Percentiles rank a stretch among this genome's conserved stretches.
Conservation (phyloP, 768 basidiomycete species). For the Naganishia randhawae region DNA sequence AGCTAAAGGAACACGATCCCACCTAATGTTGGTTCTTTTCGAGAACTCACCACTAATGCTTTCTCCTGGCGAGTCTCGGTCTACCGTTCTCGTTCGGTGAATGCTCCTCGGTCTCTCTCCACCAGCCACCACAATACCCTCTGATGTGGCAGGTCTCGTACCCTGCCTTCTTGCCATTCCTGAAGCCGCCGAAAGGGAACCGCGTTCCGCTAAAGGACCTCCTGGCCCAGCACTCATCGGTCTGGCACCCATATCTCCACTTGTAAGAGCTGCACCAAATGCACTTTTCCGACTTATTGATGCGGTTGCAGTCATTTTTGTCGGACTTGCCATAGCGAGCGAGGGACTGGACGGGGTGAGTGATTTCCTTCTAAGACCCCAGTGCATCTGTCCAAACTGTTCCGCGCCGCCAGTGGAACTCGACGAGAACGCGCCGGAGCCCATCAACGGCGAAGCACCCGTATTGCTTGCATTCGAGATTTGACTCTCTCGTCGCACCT, state of each 20-base stretch:
- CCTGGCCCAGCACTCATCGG: neutral
- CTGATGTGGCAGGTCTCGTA: conserved; percentile 5
- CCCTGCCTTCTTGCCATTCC: neutral
- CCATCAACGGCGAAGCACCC: neutral
- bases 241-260: neutral
- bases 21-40: neutral
- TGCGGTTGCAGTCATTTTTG: conserved; percentile 27
- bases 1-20: neutral
- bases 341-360: conserved; percentile 41
- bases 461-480: neutral
- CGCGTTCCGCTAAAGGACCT: neutral
- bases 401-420: neutral
- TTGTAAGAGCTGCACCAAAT: conserved; percentile 1
- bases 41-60: neutral
- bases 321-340: conserved; percentile 41
- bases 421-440: neutral
- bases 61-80: neutral
- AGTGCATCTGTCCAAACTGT: conserved; percentile 18
- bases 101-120: neutral
- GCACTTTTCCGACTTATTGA: conserved; percentile 22
- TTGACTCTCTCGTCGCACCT: conserved; percentile 34
- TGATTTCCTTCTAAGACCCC: conserved; percentile 36
- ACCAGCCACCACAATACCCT: neutral
- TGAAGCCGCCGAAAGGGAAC: no score
- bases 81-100: neutral